Percentiles rank a stretch among this genome's conserved stretches.
Conservation (phyloP, 2,329 filamentous ascomycete genomes). For the Fusarium tuaranense region DNA sequence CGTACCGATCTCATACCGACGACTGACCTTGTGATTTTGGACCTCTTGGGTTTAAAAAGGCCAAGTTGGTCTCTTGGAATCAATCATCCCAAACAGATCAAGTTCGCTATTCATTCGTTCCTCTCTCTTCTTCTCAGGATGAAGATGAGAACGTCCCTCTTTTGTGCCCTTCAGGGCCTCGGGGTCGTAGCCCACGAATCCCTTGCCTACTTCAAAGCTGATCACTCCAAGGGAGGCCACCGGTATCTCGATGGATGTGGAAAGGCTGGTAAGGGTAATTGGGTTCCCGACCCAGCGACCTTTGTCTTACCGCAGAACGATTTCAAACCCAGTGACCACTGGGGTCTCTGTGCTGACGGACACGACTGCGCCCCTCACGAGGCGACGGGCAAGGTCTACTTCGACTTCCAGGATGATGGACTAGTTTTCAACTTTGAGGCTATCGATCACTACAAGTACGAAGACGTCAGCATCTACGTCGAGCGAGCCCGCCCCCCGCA, state of each 20-base stretch:
- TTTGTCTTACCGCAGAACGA: constrained; percentile 41
- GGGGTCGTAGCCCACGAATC: constrained; percentile 40
- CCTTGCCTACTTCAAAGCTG: constrained; percentile 36
- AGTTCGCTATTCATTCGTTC: constrained; percentile 35
- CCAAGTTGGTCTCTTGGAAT: constrained; percentile 4
- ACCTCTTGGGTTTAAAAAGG: constrained; percentile 31
- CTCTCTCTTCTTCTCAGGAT: constrained; percentile 20
- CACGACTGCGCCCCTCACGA: constrained; percentile 38
- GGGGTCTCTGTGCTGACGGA: constrained; percentile 40
- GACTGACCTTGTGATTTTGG: not conserved
- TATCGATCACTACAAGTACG: constrained; percentile 44
- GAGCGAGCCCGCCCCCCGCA: constrained; percentile 37
- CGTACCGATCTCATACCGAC: not conserved
- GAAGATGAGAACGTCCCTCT: constrained; percentile 41
- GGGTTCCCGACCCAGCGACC: constrained; percentile 42
- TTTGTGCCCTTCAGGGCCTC: constrained; percentile 41
- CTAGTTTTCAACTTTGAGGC: constrained; percentile 40
- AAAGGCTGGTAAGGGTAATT: constrained; percentile 40
- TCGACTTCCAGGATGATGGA: constrained; percentile 43
- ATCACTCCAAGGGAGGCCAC: constrained; percentile 19
- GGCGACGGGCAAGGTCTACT: constrained; percentile 38
- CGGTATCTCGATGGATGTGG: constrained; percentile 36
- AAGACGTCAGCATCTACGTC: constrained; percentile 40
- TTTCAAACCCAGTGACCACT: constrained; percentile 36
- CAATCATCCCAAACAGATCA: constrained; percentile 24